Evolutionary conservation across 192 early-diverging fungal species (phyloP).

Genomic region (Coemansia furcata): DNA sequence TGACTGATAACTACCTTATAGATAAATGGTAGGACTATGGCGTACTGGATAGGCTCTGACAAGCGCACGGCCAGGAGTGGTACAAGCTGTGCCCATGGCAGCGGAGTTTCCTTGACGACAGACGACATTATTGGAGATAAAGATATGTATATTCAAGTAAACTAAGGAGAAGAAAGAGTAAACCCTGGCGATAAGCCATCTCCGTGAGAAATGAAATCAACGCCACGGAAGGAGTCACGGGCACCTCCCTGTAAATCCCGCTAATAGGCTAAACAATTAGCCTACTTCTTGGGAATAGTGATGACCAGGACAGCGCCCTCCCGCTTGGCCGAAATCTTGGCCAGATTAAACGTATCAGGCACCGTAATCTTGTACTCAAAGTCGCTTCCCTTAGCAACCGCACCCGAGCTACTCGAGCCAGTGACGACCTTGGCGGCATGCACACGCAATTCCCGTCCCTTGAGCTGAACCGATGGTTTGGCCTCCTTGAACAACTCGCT

Average conservation of each 20-base stretch:
- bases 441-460: conserved; percentile 16
- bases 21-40: conserved; percentile 62
- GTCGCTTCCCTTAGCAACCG: conserved; percentile 3
- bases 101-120: conserved; percentile 21
- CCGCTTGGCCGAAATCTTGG: conserved; percentile 22
- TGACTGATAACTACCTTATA: neutral
- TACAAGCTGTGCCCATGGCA: conserved; percentile 39
- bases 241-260: neutral
- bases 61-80: conserved; percentile 38
- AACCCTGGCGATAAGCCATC: neutral
- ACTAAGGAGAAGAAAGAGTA: neutral
- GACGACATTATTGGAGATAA: neutral
- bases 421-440: conserved; percentile 7
- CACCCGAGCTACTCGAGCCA: neutral
- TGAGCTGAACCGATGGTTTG: conserved; percentile 24
- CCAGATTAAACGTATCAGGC: conserved; percentile 11
- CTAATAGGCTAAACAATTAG: neutral
- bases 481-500: conserved; percentile 23
- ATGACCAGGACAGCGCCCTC: conserved; percentile 19
- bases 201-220: neutral
- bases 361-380: conserved; percentile 32
- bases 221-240: neutral
- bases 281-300: conserved; percentile 17
- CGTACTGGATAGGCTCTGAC: conserved; percentile 73
- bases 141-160: conserved; percentile 2